Base-by-base conservation (phyloP, 352 stramenopile genomes). In the Aphanomyces astaci region DNA sequence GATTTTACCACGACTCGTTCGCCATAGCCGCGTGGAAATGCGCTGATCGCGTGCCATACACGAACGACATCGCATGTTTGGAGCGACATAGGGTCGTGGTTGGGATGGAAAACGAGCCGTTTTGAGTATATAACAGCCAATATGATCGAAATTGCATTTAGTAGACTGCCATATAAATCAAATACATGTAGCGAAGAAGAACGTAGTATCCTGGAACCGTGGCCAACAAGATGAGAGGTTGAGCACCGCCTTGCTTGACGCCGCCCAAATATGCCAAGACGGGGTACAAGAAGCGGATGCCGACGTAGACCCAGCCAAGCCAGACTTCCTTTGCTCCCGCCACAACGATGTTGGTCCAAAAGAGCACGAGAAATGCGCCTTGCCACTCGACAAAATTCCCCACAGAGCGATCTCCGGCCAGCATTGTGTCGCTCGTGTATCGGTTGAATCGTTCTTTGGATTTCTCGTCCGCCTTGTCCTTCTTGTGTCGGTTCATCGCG, bases 301-400 rank as follows among this genome's bases (percentile, higher is more conserved):
- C 59, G 15, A 66, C 59, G 30, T 66, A 66, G 11, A 66, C 33
- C 24, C 43, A 66, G 25, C 59, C 59, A 22, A 66, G 46, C 30
- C 43, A 39, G 30, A 66, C 28, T n/a, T 66, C 59, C 2, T 66
- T 52, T n/a, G 45, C 45, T 15, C 59, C 59, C 15, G 59, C 43
- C 32, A 54, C 59, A 10, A 66, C 30, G 24, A 43, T 36, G 32
- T 66, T 66, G 9, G 59, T 43, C 59, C 59, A 66, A 25, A 66
- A 66, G 46, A 66, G 59, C 15, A 25, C n/a, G 30, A 66, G 59
- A 36, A 66, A 66, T 24, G 48, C 17, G 24, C 59, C 59, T 32
- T 66, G 59, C 59, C 59, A 66, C 39, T 66, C 59, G 59, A 66
- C 36, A 54, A 66, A 66, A 30, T 66, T 66, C 15, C 59, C 59